Base-by-base conservation (phyloP, 257 asterid species). In the Nicotiana otophora region DNA sequence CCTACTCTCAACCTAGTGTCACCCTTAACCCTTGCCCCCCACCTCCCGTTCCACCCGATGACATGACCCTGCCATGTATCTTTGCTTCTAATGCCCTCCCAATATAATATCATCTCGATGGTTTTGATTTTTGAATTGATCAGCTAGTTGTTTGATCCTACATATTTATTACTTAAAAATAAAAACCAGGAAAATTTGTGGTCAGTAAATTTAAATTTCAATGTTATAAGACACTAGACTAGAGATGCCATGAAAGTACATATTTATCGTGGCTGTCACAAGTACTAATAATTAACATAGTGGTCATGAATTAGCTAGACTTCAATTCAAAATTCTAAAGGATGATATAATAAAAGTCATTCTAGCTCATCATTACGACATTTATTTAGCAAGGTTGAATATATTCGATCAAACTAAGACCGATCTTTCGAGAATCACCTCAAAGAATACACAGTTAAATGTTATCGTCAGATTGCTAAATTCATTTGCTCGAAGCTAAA, bases 51-150 rank as follows among this genome's bases (percentile, higher is more conserved):
- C 33, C 33, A 31, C 33, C 4, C 33, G 33, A 31, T 0, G 33
- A 31, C 33, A 31, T 31, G 33, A 31, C 33, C 33, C 4, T 3
- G 4, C 4, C 4, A 31, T 31, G 4, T 4, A 31, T 31, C 48
- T 83, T 42, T 83, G 87, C 77, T 76, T 28, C 42, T 85, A 85
- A 88, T 90, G 95, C 94, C 91, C 39, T 93, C 94, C 5, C 39
- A 34, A 34, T 86, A 84, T 75, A 81, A 64, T 82, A 85, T 85
- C 85, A 90, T 87, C 87, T 87, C 78, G 77, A 85, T 86, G 53
- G 86, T 83, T 34, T 34, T 34, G 39, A 34, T 34, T 0, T 86
- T 89, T 89, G 82, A 89, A 89, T 87, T 89, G 72, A 81, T 34
- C 7, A 4, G 39, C 69, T 62, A 31, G 75, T 87, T 79, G 84